Base-by-base conservation (phyloP, 352 stramenopile species). In the Paralagenidium karlingii region DNA sequence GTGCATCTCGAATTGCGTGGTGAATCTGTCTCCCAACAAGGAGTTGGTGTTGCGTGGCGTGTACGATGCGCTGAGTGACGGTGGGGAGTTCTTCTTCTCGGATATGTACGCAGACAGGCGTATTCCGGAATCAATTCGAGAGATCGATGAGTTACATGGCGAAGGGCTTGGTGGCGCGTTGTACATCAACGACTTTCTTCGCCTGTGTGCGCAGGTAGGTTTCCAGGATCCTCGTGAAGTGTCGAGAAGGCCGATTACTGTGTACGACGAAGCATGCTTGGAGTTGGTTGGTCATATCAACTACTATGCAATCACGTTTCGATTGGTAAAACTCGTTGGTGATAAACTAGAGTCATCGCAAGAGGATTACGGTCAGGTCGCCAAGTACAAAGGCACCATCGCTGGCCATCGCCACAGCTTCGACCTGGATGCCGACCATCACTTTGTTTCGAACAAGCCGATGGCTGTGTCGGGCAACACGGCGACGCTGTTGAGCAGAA, bases 11-110 rank as follows among this genome's bases (percentile, higher is more conserved):
- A 96, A 96, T 61, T 94, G 82, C 41, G 83, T 95, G 8, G 88
- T 96, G 43, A 96, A 96, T 47, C 55, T 95, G 0, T 91, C 75
- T 45, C 71, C 80, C n/a, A 79, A 95, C 52, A 96, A 96, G 58
- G 65, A 86, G 38, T 63, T 69, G 12, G 87, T 94, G 8, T 57
- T 96, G 40, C 73, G 80, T 27, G 65, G 86, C 33, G 90, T 82
- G 22, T 70, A 76, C 34, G 58, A 75, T 29, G 53, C 94, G 7
- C 51, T 96, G 1, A 91, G 90, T 33, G 53, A 58, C 8, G 87
- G 87, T 24, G 87, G 87, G 24, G 85, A 96, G 55, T 55, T 96
- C 21, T 90, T 95, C 49, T 95, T 96, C 53, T 93, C 71, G 0
- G 87, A 96, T 45, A 82, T 96, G 1, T 96, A 94, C 54, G 51